Base-by-base conservation (phyloP, 1,139 yeast genomes). In the Diutina neorugosa region DNA sequence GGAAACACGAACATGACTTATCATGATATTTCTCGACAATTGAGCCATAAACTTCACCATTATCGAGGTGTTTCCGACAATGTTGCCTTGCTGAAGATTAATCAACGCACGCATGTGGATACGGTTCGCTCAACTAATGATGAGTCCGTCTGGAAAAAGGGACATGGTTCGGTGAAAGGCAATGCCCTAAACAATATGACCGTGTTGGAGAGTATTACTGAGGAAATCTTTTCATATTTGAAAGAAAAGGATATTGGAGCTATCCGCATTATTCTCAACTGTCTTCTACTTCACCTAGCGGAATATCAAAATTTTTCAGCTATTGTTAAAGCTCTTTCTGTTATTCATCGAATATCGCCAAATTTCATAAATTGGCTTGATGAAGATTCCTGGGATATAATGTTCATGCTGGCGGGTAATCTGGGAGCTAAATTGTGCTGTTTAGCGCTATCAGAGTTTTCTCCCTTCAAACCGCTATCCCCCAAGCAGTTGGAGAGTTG, bases 291-390 rank as follows among this genome's bases (percentile, higher is more conserved):
- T 55, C 78, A 73, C 58, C 59, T 71, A 21, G 64, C 63, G 46
- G 54, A 66, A 16, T 63, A 67, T 55, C 77, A 72, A 55, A 73
- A 72, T 56, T 69, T 70, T 52, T 62, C 71, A 0, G 76, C 71
- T 0, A 58, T 66, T 1, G 63, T 64, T 0, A 58, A 61, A 43
- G 66, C 65, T 0, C 58, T 74, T 12, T 52, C 55, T 3, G 58
- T 59, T 5, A 53, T 71, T 8, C 60, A 63, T 31, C 19, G 14
- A 19, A 8, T 46, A 4, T 54, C 9, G 12, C 34, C n/a, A n/a
- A 16, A 21, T n/a, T 8, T 40, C 5, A 11, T 42, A 0, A 60
- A 63, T 12, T 67, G 69, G 69, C 59, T 73, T 2, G 62, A 70
- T 54, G 34, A 51, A 0, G 69, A 68, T 18, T 74, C 71, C 70